Evolutionary conservation across 2,329 filamentous ascomycete species (phyloP).

Genomic region (Alternaria tenuissima): DNA sequence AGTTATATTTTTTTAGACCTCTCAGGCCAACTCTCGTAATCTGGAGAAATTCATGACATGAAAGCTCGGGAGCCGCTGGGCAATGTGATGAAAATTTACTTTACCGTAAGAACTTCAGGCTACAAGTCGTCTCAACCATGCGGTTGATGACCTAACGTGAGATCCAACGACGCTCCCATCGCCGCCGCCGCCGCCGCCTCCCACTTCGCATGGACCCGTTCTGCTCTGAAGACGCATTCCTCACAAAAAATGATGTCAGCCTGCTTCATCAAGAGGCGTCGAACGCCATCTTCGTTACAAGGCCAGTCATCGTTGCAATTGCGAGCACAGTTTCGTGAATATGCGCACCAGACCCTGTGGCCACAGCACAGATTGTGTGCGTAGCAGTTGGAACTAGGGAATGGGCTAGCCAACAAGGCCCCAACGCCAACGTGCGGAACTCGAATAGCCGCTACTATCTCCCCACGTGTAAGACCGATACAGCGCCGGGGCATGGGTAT

Average conservation of each 20-base stretch:
- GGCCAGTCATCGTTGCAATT: conserved; percentile 16
- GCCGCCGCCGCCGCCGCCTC: not conserved
- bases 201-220: conserved; percentile 22
- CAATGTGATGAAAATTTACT: not conserved
- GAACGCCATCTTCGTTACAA: not conserved
- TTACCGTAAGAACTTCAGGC: not conserved
- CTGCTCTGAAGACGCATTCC: conserved; percentile 23
- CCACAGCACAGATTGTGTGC: conserved; percentile 23
- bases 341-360: conserved; percentile 20
- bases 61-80: not conserved
- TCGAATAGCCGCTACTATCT: conserved; percentile 8
- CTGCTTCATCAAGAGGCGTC: not conserved
- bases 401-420: conserved; percentile 2
- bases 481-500: conserved; percentile 9
- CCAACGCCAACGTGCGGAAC: not conserved
- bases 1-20: not conserved
- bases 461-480: conserved; percentile 13
- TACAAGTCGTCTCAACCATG: not conserved
- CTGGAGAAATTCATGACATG: not conserved
- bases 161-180: not conserved
- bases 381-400: not conserved
- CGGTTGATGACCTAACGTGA: not conserved
- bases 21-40: not conserved
- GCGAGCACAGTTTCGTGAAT: conserved; percentile 11
- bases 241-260: conserved; percentile 18